These are phyloP conservation scores for Boletus tylopilopsis DNA, from an alignment of 768 basidiomycete species.

Conservation along the genomic window DNA sequence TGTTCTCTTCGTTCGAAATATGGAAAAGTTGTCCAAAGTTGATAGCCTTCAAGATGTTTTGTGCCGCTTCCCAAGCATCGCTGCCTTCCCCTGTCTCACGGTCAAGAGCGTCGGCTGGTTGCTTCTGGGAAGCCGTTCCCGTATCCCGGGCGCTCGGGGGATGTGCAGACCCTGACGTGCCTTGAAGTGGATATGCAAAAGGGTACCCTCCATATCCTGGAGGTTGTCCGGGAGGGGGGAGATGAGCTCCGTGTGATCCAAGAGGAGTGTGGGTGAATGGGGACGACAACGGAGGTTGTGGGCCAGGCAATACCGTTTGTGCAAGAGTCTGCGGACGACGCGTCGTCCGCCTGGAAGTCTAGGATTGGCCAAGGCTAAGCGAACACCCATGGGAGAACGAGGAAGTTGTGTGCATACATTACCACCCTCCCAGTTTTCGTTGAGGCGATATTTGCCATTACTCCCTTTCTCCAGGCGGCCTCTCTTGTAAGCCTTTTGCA, in stretches of 20 bases:
- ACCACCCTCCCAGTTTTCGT: conserved; percentile 76
- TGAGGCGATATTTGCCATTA: conserved; percentile 74
- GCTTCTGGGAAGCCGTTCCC: conserved; percentile 13
- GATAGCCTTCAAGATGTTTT: conserved; percentile 73
- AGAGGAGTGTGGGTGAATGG: conserved; percentile 62
- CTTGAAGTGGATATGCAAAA: conserved; percentile 36
- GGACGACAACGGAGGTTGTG: conserved; percentile 34
- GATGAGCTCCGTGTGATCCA: conserved; percentile 29
- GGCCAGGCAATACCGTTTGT: conserved; percentile 27
- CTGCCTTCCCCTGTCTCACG: conserved; percentile 41
- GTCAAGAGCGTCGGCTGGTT: conserved; percentile 6
- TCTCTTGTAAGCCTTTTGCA: conserved; percentile 82
- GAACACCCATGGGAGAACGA: background rate
- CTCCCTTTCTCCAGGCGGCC: conserved; percentile 74
- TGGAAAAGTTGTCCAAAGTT: conserved; percentile 59
- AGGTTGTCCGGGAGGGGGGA: conserved; percentile 29
- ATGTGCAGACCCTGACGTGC: conserved; percentile 10
- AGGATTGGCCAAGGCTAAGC: conserved; percentile 7
- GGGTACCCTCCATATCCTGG: conserved; percentile 38
- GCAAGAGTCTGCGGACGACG: conserved; percentile 65
- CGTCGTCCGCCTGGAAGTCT: conserved; percentile 78
- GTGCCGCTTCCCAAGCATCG: conserved; percentile 74
- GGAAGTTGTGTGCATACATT: conserved; percentile 47
- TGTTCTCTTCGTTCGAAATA: conserved; percentile 29
- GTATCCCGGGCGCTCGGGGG: background rate